Evolutionary conservation across 2,329 filamentous ascomycete genomes (phyloP), one percentile per base, ranked within the genome.

Genomic region (Sarocladiaceae sp.): DNA sequence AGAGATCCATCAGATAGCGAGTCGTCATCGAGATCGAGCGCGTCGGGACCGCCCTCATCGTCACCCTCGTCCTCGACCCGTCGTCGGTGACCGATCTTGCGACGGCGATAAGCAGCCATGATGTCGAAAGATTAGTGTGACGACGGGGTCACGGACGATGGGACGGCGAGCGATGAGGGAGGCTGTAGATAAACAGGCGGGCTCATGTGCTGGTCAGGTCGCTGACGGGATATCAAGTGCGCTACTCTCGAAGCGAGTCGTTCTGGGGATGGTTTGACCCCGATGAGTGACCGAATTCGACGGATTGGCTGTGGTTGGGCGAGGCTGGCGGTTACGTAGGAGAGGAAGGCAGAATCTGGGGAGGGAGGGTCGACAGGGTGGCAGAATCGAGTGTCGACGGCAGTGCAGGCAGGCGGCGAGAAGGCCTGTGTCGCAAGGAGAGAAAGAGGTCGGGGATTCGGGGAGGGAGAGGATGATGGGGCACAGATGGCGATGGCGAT

Each of bases 11-110:
- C 81, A 51, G 75, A 81, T 53, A 80, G 61, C 43, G 80, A 84
- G 59, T 84, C 80, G 53, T 84, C 80, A 53, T 83, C 79, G 31
- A 76, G 60, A 40, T 82, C 79, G 47, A 73, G 65, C 44, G 68
- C 65, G 48, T 78, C 76, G 43, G 64, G 68, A 48, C 70, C 73
- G 51, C 68, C 75, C 51, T 85, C 82, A 52, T 85, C 83, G 55
- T 85, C 83, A 53, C 75, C 82, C 59, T 86, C 82, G 56, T 86
- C 82, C 62, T 82, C 80, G 52, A 80, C 73, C 54, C 82, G 78
- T 60, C 83, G 80, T 57, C 82, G 78, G 54, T 78, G 78, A 59
- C 80, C 79, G 62, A 84, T 76, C 65, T 80, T 82, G 66, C 76
- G 82, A 63, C 80, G 77, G 58, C 78, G 75, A 57, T 74, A 61